Conservation (phyloP, 2,329 filamentous ascomycete genomes). For the Lachnellula arida region DNA sequence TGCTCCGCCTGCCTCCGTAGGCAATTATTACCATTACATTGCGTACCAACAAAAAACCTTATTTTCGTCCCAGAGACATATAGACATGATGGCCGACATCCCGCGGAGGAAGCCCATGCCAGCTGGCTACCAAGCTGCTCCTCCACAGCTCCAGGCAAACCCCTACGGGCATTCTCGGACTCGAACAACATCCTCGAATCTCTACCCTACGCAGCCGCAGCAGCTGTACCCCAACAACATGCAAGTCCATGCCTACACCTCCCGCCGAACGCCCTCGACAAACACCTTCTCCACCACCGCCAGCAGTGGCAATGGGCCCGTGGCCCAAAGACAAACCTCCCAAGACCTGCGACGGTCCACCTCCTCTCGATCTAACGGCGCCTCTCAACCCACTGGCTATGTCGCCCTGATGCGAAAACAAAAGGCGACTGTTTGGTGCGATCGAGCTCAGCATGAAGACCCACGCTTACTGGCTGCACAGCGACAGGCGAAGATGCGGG, state of each 20-base stretch:
- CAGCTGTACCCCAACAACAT: constrained; percentile 27
- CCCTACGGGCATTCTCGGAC: constrained; percentile 30
- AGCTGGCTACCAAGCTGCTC: constrained; percentile 18
- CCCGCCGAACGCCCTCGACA: constrained; percentile 58
- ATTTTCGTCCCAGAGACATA: no score
- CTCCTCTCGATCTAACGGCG: constrained; percentile 67
- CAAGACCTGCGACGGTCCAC: constrained; percentile 69
- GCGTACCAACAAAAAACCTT: no score
- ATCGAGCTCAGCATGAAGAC: constrained; percentile 88
- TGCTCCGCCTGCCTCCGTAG: no score
- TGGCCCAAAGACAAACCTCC: constrained; percentile 52
- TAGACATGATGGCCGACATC: constrained; percentile 27
- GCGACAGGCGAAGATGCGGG: constrained; percentile 79
- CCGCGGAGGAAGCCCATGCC: constrained; percentile 30
- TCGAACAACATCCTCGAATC: constrained; percentile 36
- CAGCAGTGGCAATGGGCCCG: constrained; percentile 41
- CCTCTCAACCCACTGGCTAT: constrained; percentile 61
- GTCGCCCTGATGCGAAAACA: constrained; percentile 95
- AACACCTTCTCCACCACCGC: constrained; percentile 68
- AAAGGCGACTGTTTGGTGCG: constrained; percentile 98
- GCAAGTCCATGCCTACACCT: constrained; percentile 32
- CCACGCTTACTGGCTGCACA: constrained; percentile 78
- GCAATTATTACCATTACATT: no score
- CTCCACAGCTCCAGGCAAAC: constrained; percentile 10
- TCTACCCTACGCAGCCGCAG: constrained; percentile 25